Conservation (phyloP, 352 stramenopile genomes). For the Phytophthora hibernalis region DNA sequence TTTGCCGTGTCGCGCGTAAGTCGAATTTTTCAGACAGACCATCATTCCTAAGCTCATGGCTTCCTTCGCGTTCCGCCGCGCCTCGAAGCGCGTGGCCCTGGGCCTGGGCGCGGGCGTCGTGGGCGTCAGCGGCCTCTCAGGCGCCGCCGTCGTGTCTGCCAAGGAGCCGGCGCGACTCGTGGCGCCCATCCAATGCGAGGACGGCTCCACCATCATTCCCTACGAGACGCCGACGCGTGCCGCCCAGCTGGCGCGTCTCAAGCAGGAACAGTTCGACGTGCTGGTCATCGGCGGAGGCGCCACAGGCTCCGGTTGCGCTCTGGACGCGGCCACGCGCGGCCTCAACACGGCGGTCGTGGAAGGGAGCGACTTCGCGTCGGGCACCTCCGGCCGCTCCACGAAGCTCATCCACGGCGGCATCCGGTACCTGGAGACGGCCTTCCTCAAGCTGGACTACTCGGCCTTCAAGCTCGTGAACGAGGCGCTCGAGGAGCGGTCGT, state of each 20-base stretch:
- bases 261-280: constrained; percentile 93
- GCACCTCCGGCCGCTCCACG: constrained; percentile 93
- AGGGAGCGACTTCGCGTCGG: constrained; percentile 91
- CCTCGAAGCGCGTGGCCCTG: constrained; percentile 60
- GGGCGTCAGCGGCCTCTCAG: constrained; percentile 62
- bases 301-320: constrained; percentile 91
- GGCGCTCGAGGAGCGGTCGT: constrained; percentile 92
- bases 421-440: constrained; percentile 95
- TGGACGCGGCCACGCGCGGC: constrained; percentile 92
- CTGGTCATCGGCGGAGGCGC: constrained; percentile 94
- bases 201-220: constrained; percentile 83
- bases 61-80: constrained; percentile 65
- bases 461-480: constrained; percentile 93
- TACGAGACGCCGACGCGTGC: constrained; percentile 82
- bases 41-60: constrained; percentile 63
- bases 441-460: constrained; percentile 92
- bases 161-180: constrained; percentile 78
- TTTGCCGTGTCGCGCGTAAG: constrained; percentile 34
- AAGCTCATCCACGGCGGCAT: constrained; percentile 97
- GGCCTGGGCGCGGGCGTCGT: constrained; percentile 58
- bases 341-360: constrained; percentile 95
- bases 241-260: constrained; percentile 79
- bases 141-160: constrained; percentile 68
- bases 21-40: background rate
- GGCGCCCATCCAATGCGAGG: constrained; percentile 82